Conservation (phyloP, 306 rosid species). For the Vigna hirtella region DNA sequence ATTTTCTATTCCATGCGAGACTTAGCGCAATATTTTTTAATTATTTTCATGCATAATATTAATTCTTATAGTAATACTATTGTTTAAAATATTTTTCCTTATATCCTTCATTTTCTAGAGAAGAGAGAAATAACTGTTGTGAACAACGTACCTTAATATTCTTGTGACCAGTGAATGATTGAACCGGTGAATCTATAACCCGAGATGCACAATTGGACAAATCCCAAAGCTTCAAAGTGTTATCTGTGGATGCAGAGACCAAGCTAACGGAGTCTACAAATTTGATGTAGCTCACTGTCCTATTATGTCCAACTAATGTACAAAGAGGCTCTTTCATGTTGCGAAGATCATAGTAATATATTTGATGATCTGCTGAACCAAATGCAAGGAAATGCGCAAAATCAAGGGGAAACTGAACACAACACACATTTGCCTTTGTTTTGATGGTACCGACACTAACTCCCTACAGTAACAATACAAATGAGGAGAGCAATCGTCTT, state of each 20-base stretch:
- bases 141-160: slow-evolving; percentile 74
- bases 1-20: too few species aligned
- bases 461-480: slow-evolving; percentile 77
- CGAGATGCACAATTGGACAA: slow-evolving; percentile 71
- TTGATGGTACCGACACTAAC: slow-evolving; percentile 78
- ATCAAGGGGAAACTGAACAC: slow-evolving; percentile 81
- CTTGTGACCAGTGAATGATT: slow-evolving; percentile 72
- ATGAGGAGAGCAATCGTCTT: slow-evolving; percentile 63
- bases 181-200: slow-evolving; percentile 72
- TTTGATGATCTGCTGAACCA: slow-evolving; percentile 85
- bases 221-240: slow-evolving; percentile 91
- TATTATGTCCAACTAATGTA: slow-evolving; percentile 75
- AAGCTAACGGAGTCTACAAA: slow-evolving; percentile 64
- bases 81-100: neutral
- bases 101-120: neutral
- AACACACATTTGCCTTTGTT: slow-evolving; percentile 90
- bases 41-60: too few species aligned
- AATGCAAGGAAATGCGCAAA: slow-evolving; percentile 78
- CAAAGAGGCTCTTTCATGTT: slow-evolving; percentile 67
- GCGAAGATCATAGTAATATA: slow-evolving; percentile 88
- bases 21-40: too few species aligned
- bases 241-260: slow-evolving; percentile 85
- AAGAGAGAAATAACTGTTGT: slow-evolving; percentile 3
- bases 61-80: neutral
- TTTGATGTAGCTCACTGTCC: slow-evolving; percentile 85